These are phyloP conservation scores for Tremellales sp. DNA, from an alignment of 1,284 basidiomycete genomes.

Conservation along the genomic window DNA sequence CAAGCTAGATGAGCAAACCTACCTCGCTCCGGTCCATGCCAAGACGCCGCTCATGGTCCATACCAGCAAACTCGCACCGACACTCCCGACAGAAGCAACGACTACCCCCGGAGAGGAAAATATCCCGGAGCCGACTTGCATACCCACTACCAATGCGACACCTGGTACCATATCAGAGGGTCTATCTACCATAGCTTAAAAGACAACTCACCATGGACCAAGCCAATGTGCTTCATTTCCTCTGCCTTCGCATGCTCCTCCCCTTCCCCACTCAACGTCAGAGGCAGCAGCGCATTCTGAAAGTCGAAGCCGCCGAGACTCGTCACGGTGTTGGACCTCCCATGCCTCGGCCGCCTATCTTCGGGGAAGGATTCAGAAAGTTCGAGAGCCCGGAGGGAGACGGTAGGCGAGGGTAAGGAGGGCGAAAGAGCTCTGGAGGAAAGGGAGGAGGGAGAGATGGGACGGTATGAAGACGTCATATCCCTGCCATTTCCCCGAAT, in stretches of 20 bases:
- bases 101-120: constrained; percentile 92
- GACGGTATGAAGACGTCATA: too few relatives aligned
- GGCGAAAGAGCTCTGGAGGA: constrained; percentile 34
- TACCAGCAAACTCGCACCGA: constrained; percentile 74
- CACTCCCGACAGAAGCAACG: constrained; percentile 75
- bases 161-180: constrained; percentile 51
- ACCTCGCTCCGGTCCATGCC: constrained; percentile 81
- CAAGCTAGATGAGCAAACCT: constrained; percentile 4
- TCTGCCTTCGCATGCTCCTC: constrained; percentile 51
- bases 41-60: constrained; percentile 76
- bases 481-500: too few relatives aligned
- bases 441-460: neutral
- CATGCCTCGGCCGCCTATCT: constrained; percentile 35
- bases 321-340: constrained; percentile 63
- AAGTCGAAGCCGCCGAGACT: constrained; percentile 64
- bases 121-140: constrained; percentile 88
- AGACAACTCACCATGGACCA: constrained; percentile 62
- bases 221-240: constrained; percentile 68
- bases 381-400: constrained; percentile 73
- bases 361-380: constrained; percentile 57
- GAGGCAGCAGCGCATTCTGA: constrained; percentile 67
- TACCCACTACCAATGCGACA: constrained; percentile 75
- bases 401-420: constrained; percentile 54
- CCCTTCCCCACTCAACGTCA: constrained; percentile 62
- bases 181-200: neutral